Evolutionary conservation across 73 alveolate genomes (phyloP), one percentile per base, ranked within the genome.

Genomic region (Vitrella brassicaformis): DNA sequence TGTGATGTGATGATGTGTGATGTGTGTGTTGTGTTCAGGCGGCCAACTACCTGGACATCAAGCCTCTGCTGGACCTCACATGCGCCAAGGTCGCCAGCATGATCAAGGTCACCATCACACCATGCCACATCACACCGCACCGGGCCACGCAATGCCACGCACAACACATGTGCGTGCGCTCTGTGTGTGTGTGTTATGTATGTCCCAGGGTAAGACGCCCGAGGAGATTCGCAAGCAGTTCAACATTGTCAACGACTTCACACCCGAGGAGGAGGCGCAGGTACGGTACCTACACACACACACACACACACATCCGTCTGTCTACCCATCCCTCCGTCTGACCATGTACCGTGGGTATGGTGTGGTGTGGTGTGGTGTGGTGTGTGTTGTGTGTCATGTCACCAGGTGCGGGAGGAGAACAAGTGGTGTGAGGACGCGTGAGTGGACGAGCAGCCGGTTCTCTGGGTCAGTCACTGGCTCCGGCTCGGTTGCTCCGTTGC

Each of bases 61-160:
- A 81, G 73, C 79, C 93, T 47, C 80, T 91, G 26, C 79, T 89
- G 47, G 97, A 89, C 72, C 80, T 91, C 68, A 70, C 94, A 10
- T 91, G 97, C 67, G 97, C 97, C 0, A 91, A 91, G 86, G 87
- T 89, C 31, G 96, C 92, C n/a, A 47, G 87, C 25, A 76, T 89
- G 84, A 83, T 89, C 75, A n/a, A n/a, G n/a, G n/a, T n/a, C n/a
- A n/a, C n/a, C n/a, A n/a, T n/a, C n/a, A n/a, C n/a, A n/a, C n/a
- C n/a, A n/a, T n/a, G n/a, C n/a, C n/a, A n/a, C n/a, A n/a, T n/a
- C n/a, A n/a, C n/a, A n/a, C n/a, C n/a, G n/a, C n/a, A n/a, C n/a
- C n/a, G n/a, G n/a, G n/a, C n/a, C n/a, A n/a, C n/a, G n/a, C n/a
- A n/a, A n/a, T n/a, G n/a, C n/a, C n/a, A n/a, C n/a, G n/a, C n/a